Percentiles rank a stretch among this genome's conserved stretches.
These are phyloP conservation scores for Euphorbia corollata DNA, from an alignment of 441 rosid genomes.

Conservation along the genomic window DNA sequence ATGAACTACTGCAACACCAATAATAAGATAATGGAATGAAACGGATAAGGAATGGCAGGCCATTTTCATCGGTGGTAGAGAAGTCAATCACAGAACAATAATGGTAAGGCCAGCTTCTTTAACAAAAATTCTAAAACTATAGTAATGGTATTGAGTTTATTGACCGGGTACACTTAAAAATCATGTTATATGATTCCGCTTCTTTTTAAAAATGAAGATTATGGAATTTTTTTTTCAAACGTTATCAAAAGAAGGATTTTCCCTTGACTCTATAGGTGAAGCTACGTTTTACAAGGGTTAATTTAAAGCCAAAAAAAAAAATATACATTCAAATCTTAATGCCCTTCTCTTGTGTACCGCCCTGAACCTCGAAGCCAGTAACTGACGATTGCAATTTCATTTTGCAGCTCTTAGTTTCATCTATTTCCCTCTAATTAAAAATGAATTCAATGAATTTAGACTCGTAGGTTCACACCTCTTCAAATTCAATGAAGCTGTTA, in stretches of 20 bases:
- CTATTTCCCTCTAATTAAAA: background rate
- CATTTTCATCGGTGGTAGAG: background rate
- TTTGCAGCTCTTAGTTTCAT: background rate
- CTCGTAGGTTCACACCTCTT: constrained; percentile 35
- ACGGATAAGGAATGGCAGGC: background rate
- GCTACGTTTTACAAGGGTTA: too few species aligned
- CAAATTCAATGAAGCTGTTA: too few species aligned
- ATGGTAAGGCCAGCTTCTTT: background rate
- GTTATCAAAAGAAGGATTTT: too few species aligned
- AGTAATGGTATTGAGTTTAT: too few species aligned
- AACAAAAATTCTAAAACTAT: too few species aligned
- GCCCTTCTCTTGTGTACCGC: background rate
- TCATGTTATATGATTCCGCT: too few species aligned
- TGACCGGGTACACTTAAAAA: too few species aligned
- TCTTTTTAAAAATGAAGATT: too few species aligned
- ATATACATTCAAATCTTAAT: background rate
- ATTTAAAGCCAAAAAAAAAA: too few species aligned
- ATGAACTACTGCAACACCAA: too few species aligned
- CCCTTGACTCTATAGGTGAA: too few species aligned
- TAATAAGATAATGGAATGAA: background rate
- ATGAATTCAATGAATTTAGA: constrained; percentile 50
- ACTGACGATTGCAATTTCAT: background rate
- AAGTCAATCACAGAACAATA: background rate
- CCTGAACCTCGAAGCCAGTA: background rate
- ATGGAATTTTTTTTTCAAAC: too few species aligned